Evolutionary conservation across 805 yeast genomes (phyloP).

Genomic region (Metschnikowia peoriensis): DNA sequence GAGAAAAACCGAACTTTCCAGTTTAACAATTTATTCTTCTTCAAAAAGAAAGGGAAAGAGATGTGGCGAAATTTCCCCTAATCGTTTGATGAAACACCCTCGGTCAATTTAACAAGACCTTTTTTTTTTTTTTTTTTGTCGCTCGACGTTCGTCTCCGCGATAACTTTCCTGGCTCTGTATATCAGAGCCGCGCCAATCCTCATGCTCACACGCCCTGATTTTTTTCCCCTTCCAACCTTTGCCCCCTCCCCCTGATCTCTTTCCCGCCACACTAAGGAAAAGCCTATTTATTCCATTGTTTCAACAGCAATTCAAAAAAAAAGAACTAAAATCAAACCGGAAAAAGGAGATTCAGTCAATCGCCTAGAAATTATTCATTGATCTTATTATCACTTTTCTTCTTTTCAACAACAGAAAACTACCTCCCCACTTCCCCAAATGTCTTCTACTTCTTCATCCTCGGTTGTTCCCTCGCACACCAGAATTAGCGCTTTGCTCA

Average conservation of each 20-base stretch:
- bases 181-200: not conserved
- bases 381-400: too few species aligned
- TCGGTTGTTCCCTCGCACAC: slow-evolving; percentile 3
- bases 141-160: not conserved
- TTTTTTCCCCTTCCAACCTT: not conserved
- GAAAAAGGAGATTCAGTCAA: not conserved
- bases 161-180: not conserved
- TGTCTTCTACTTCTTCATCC: not conserved
- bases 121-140: not conserved
- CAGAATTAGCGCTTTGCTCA: slow-evolving; percentile 42
- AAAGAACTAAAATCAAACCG: not conserved
- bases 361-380: not conserved
- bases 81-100: not conserved
- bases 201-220: not conserved
- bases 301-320: slow-evolving; percentile 1
- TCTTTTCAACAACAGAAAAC: not conserved
- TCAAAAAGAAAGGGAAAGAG: too few species aligned
- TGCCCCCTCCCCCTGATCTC: slow-evolving; percentile 6
- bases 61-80: too few species aligned
- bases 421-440: not conserved
- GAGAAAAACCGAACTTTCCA: not conserved
- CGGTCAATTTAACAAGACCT: not conserved
- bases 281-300: slow-evolving; percentile 7
- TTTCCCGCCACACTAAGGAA: not conserved
- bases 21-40: too few species aligned